Evolutionary conservation across 2,329 filamentous ascomycete genomes (phyloP).

Genomic region (Cordyceps pruinosa): DNA sequence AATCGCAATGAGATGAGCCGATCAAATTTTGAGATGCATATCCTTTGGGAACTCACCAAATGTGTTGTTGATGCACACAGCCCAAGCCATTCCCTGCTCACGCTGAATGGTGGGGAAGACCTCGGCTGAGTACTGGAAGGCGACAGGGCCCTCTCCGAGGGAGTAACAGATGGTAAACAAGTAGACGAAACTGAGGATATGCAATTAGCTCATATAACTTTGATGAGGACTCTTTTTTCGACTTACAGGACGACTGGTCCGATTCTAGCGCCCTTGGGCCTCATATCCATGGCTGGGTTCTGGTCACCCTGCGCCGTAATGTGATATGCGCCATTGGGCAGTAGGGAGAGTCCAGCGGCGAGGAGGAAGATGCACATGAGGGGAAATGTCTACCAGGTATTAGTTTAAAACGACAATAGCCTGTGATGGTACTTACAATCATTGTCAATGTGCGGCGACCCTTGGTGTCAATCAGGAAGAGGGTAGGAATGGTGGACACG

Average conservation of each 20-base stretch:
- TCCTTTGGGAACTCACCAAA: slow-evolving; percentile 18
- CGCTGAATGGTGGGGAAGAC: slow-evolving; percentile 60
- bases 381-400: slow-evolving; percentile 19
- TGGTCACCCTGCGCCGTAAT: slow-evolving; percentile 13
- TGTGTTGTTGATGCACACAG: slow-evolving; percentile 36
- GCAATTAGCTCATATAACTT: background rate
- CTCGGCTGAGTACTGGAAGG: slow-evolving; percentile 58
- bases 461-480: slow-evolving; percentile 25
- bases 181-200: slow-evolving; percentile 20
- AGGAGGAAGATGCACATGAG: slow-evolving; percentile 23
- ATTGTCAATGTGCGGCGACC: slow-evolving; percentile 22
- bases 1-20: background rate
- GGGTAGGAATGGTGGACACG: slow-evolving; percentile 23
- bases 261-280: slow-evolving; percentile 15
- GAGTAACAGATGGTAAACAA: slow-evolving; percentile 23
- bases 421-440: slow-evolving; percentile 15
- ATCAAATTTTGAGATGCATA: too few relatives aligned
- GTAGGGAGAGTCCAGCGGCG: slow-evolving; percentile 20
- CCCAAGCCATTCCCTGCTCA: slow-evolving; percentile 61
- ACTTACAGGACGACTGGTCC: slow-evolving; percentile 17
- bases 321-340: slow-evolving; percentile 15
- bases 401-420: slow-evolving; percentile 3
- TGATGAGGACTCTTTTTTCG: background rate
- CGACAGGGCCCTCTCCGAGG: slow-evolving; percentile 53
- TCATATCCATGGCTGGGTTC: slow-evolving; percentile 12